Percentiles rank a stretch among this genome's conserved stretches.
These are phyloP conservation scores for Allium sativum DNA, from an alignment of 106 monocot genomes.

Conservation along the genomic window DNA sequence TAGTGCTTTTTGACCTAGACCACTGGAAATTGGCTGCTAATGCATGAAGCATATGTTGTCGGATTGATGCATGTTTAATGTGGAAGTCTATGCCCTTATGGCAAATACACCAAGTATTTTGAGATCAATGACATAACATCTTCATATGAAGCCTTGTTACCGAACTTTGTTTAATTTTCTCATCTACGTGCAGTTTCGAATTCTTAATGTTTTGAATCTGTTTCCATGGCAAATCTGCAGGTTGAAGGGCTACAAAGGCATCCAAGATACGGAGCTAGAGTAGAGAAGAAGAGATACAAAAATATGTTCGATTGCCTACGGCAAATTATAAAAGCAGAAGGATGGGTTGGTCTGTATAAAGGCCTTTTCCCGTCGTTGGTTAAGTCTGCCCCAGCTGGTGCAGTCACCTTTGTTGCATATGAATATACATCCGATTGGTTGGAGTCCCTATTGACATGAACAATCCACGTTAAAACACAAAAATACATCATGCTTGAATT, in stretches of 20 bases:
- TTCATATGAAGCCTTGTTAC: not conserved
- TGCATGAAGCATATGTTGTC: no score
- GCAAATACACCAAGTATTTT: no score
- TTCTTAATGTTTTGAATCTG: not conserved
- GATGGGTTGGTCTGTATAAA: slow-evolving; percentile 79
- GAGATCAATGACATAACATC: not conserved
- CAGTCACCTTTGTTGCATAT: slow-evolving; percentile 92
- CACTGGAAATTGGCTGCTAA: no score
- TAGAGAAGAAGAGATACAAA: slow-evolving; percentile 53
- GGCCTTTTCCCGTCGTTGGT: slow-evolving; percentile 80
- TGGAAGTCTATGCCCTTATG: no score
- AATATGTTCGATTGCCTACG: slow-evolving; percentile 65
- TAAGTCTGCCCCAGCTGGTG: slow-evolving; percentile 90
- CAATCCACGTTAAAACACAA: not conserved
- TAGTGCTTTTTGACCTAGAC: no score
- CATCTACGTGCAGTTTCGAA: no score
- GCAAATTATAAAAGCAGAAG: slow-evolving; percentile 54
- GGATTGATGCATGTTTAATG: no score
- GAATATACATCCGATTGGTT: slow-evolving; percentile 78
- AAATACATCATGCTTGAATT: not conserved
- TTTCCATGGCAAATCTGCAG: slow-evolving; percentile 22
- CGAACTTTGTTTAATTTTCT: not conserved
- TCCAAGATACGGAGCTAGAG: slow-evolving; percentile 66
- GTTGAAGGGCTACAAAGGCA: slow-evolving; percentile 77
- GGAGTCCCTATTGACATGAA: slow-evolving; percentile 41